Percentiles rank a stretch among this genome's conserved stretches.
These are phyloP conservation scores for Aphanomyces astaci DNA, from an alignment of 352 stramenopile genomes.

Conservation along the genomic window DNA sequence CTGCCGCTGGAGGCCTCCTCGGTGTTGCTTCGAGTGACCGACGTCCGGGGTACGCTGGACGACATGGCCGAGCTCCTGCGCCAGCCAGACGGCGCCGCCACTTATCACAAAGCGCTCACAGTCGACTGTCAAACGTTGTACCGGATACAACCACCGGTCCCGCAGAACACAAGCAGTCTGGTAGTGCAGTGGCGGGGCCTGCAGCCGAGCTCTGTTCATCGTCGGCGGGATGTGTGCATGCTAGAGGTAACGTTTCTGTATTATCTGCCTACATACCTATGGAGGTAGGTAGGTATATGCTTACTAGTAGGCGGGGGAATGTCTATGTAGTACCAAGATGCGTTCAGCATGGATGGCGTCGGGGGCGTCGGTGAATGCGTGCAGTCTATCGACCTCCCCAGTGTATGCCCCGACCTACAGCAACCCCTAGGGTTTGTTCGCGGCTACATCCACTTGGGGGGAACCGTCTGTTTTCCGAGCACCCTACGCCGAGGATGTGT, in stretches of 20 bases:
- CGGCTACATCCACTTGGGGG: conserved; percentile 62
- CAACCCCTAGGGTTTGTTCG: conserved; percentile 51
- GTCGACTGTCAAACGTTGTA: not conserved
- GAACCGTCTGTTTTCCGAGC: conserved; percentile 62
- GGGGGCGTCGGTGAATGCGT: conserved; percentile 45
- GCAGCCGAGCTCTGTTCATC: conserved; percentile 36
- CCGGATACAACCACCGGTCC: too few species aligned
- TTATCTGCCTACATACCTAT: too few species aligned
- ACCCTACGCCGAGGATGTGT: not conserved
- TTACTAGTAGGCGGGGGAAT: not conserved
- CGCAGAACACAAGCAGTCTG: not conserved
- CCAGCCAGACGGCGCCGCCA: not conserved
- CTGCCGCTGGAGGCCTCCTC: not conserved
- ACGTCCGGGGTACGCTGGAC: not conserved
- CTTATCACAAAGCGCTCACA: too few species aligned
- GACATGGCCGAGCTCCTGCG: not conserved
- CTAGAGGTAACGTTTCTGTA: conserved; percentile 29
- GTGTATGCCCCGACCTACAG: conserved; percentile 43
- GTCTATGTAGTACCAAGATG: conserved; percentile 48
- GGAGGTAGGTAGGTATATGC: too few species aligned
- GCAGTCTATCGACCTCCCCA: conserved; percentile 47
- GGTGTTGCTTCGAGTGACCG: not conserved
- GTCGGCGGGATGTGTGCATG: conserved; percentile 72
- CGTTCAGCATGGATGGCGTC: conserved; percentile 52
- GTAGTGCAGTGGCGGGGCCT: not conserved